Base-by-base conservation (phyloP, 2,329 filamentous ascomycete species). In the Fusarium liriodendri region DNA sequence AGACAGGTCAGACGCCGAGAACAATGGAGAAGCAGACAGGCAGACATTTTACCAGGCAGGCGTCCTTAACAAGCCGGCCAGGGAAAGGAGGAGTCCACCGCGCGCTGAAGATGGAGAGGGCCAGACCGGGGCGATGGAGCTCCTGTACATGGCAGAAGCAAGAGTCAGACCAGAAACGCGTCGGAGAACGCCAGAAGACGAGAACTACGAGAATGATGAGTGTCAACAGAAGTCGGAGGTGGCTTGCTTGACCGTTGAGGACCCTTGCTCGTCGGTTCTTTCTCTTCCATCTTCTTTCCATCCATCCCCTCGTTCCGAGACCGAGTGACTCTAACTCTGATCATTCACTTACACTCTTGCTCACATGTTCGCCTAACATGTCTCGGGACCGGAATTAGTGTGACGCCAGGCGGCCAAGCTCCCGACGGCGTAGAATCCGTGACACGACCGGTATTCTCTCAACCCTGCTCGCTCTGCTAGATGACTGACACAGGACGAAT, bases 111-210 rank as follows among this genome's bases (percentile, higher is more conserved):
- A 47, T 20, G n/a, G 42, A 42, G 50, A 58, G 64, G 69, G 63
- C 72, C 50, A 66, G 66, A 73, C 62, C 65, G 55, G 62, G 61
- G 47, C 59, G 40, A 71, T 71, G 72, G 70, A 62, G 50, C 60
- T 62, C 45, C 29, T 65, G 64, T 68, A 27, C 35, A 50, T 42
- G 67, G 62, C 38, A 61, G 52, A 64, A 74, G 37, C 32, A 52
- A 68, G 47, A 64, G 64, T 72, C 62, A 55, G 63, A 59, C 62
- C 63, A 76, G 70, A 72, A 70, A 50, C 35, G 52, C 52, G 63
- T 52, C 63, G 42, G 45, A 55, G 59, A 25, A 25, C 55, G 64
- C 45, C 61, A 63, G 47, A 60, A 20, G 38, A 65, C 63, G 52
- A 55, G 33, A 57, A 42, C n/a, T 38, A 20, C 58, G 61, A 50